phyloP scores from a whole-genome alignment of 345 rosid genomes.

The Syzygium aqueum region DNA sequence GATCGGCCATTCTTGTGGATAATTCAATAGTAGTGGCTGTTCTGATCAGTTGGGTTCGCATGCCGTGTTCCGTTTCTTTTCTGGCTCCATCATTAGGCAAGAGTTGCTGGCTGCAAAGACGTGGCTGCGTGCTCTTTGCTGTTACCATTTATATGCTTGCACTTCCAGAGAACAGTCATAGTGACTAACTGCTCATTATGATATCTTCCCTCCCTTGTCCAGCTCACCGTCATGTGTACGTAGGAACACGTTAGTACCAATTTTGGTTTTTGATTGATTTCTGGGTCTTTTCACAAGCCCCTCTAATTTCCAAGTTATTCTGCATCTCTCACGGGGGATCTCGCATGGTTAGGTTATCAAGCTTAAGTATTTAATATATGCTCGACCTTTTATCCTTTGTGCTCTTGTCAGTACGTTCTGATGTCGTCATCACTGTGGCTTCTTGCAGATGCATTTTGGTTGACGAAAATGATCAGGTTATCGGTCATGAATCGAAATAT shows the following conservation, averaged over 20 bases:
- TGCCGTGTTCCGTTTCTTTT: neutral
- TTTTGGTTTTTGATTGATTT: neutral
- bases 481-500: conserved; percentile 82
- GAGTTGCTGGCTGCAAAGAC: neutral
- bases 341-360: neutral
- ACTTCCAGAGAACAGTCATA: neutral
- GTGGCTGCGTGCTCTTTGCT: neutral
- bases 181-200: neutral
- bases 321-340: neutral
- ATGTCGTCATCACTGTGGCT: neutral
- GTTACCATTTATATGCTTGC: neutral
- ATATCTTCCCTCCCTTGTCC: neutral
- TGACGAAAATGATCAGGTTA: conserved; percentile 67
- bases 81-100: neutral
- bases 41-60: neutral
- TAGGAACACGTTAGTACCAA: neutral
- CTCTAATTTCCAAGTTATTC: neutral
- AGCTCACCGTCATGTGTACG: neutral
- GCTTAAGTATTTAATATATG: neutral
- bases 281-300: neutral
- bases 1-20: neutral
- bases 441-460: conserved; percentile 85
- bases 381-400: neutral
- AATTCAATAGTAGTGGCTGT: neutral
- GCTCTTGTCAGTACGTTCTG: neutral